Conservation (phyloP, 305 asterid genomes). For the Fraxinus platypoda region DNA sequence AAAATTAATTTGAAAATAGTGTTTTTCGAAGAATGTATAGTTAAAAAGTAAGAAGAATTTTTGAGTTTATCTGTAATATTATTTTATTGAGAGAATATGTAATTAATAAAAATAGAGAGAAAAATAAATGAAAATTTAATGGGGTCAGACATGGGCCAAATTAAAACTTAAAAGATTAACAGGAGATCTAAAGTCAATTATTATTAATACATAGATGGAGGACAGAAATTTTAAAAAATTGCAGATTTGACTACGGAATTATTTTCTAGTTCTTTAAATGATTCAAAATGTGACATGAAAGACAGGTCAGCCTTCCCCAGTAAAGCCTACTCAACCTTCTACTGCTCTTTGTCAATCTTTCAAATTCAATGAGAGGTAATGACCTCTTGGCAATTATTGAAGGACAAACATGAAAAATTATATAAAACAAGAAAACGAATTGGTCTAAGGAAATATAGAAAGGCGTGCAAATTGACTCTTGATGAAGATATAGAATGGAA, state of each 20-base stretch:
- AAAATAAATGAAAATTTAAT: no score
- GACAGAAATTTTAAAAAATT: not conserved
- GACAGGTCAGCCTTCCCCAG: not conserved
- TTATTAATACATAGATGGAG: not conserved
- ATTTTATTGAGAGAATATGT: no score
- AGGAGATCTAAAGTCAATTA: not conserved
- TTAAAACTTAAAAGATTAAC: no score
- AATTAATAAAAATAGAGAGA: no score
- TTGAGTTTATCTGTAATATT: no score
- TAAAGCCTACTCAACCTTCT: not conserved
- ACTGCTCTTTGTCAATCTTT: not conserved
- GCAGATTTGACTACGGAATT: not conserved
- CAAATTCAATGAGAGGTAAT: no score
- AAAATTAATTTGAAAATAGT: no score
- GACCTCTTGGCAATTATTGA: not conserved
- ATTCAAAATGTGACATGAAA: not conserved
- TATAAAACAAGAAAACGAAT: no score
- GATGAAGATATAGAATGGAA: not conserved
- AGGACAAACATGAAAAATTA: not conserved
- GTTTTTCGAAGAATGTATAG: no score
- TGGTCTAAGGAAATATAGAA: no score
- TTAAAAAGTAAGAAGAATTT: no score
- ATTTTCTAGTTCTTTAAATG: not conserved
- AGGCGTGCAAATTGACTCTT: not conserved
- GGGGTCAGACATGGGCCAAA: no score